phyloP scores from a whole-genome alignment of 2,329 filamentous ascomycete genomes.

The Lasiodiplodia citricola region DNA sequence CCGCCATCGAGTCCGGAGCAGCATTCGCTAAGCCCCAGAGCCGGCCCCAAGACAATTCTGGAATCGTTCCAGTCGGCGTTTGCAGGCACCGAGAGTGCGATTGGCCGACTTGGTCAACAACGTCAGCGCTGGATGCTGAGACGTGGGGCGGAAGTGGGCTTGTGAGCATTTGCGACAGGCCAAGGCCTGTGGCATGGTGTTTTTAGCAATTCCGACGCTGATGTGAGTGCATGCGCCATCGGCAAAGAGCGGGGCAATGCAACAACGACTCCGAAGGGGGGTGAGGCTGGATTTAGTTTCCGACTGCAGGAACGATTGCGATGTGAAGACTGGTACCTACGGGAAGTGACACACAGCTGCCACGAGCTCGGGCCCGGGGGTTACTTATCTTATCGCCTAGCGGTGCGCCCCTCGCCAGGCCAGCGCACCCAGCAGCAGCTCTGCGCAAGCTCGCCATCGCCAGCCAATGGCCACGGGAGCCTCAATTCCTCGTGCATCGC shows the following conservation, averaged over 20 bases:
- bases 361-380: not conserved
- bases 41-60: conserved; percentile 4
- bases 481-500: not conserved
- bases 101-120: not conserved
- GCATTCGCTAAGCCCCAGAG: not conserved
- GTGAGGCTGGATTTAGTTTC: not conserved
- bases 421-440: conserved; percentile 8
- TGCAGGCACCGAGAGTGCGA: not conserved
- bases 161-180: not conserved
- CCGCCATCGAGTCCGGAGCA: conserved; percentile 15
- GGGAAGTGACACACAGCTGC: not conserved
- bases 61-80: conserved; percentile 17
- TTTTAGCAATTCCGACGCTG: conserved; percentile 23
- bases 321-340: not conserved
- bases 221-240: conserved; percentile 12
- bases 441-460: not conserved
- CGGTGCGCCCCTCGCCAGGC: not conserved
- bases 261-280: not conserved
- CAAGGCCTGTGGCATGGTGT: conserved; percentile 8
- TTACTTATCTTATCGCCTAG: conserved; percentile 6
- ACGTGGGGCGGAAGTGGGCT: conserved; percentile 7
- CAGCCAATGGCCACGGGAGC: conserved; percentile 9
- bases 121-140: conserved; percentile 1
- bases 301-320: not conserved
- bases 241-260: conserved; percentile 11